Conservation (phyloP, 108 stramenopile genomes). For the Conticribra guillardii region DNA sequence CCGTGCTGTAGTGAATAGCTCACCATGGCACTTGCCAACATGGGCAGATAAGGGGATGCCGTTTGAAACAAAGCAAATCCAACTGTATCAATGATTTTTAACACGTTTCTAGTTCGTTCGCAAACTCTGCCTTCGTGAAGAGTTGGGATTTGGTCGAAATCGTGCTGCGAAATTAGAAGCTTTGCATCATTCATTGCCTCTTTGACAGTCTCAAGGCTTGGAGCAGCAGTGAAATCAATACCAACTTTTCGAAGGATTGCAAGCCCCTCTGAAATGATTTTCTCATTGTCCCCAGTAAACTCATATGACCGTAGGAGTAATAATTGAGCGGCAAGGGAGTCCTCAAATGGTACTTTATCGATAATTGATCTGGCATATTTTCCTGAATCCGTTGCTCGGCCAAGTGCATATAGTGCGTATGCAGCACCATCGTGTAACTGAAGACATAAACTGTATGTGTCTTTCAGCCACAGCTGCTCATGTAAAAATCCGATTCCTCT, state of each 20-base stretch:
- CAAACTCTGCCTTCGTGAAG: neutral
- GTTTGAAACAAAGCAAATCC: neutral
- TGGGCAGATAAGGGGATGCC: neutral
- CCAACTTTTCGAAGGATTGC: neutral
- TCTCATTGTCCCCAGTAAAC: neutral
- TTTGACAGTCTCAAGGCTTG: neutral
- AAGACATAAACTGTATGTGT: conserved; percentile 1
- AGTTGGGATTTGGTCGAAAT: neutral
- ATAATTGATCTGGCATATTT: conserved; percentile 9
- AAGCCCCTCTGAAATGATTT: neutral
- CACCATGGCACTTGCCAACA: neutral
- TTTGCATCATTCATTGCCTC: neutral
- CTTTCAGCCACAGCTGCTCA: neutral
- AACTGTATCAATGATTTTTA: neutral
- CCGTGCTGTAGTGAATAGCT: neutral
- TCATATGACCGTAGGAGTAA: neutral
- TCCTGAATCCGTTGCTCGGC: neutral
- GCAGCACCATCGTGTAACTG: conserved; percentile 15
- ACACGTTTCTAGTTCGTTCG: neutral
- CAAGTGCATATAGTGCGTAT: conserved; percentile 4
- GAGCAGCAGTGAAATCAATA: neutral
- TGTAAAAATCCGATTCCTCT: conserved; percentile 13
- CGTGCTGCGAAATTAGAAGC: conserved; percentile 3
- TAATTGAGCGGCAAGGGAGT: conserved; percentile 4
- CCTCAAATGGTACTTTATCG: conserved; percentile 4